phyloP scores from a whole-genome alignment of 441 rosid species.

The Eruca vesicaria region DNA sequence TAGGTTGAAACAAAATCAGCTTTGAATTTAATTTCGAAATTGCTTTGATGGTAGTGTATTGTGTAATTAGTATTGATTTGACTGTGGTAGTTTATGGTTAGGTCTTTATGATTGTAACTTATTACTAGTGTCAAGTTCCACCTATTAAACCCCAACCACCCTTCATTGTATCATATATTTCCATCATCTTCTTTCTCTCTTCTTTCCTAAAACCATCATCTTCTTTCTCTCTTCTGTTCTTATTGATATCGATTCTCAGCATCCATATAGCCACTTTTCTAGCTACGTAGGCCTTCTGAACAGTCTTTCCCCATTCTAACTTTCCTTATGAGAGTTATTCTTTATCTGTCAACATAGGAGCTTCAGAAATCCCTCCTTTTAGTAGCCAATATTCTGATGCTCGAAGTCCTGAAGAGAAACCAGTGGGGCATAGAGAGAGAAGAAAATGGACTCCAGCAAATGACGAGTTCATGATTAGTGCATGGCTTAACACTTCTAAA shows the following conservation, averaged over 20 bases:
- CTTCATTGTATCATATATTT: neutral
- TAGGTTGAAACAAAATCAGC: neutral
- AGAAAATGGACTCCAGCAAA: neutral
- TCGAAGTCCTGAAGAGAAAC: neutral
- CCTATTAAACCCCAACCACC: neutral
- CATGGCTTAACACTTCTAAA: neutral
- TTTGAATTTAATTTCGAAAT: neutral
- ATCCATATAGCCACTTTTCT: neutral
- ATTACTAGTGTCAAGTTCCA: neutral
- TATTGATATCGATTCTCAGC: neutral
- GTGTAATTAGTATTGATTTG: neutral
- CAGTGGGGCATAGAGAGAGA: neutral
- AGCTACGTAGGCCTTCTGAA: neutral
- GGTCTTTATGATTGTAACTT: neutral
- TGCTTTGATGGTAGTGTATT: neutral
- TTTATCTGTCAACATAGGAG: too few species aligned
- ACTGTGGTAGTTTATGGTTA: neutral
- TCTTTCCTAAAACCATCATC: neutral
- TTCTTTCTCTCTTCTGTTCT: neutral
- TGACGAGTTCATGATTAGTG: neutral
- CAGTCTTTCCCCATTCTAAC: neutral
- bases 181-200: neutral
- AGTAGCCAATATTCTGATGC: neutral
- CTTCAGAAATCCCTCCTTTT: neutral
- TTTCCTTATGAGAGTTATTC: neutral